Percentiles rank a stretch among this genome's conserved stretches.
phyloP scores from a whole-genome alignment of 768 basidiomycete genomes.

The Boletus bicolor region DNA sequence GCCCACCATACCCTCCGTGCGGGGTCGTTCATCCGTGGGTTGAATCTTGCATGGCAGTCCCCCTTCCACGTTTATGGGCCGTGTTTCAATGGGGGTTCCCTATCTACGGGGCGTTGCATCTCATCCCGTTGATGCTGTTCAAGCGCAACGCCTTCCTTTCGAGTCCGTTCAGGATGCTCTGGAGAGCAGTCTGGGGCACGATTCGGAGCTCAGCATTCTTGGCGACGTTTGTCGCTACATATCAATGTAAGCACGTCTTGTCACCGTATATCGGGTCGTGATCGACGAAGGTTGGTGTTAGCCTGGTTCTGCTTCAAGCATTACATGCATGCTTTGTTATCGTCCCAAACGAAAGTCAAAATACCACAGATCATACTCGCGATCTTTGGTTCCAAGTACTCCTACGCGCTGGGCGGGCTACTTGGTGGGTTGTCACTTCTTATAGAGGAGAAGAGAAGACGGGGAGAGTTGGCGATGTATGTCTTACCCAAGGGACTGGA shows the following conservation, averaged over 20 bases:
- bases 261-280: neutral
- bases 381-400: constrained; percentile 60
- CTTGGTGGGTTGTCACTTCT: constrained; percentile 75
- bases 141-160: constrained; percentile 63
- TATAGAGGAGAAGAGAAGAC: constrained; percentile 83
- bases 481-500: constrained; percentile 87
- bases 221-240: constrained; percentile 76
- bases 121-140: constrained; percentile 84
- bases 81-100: constrained; percentile 85
- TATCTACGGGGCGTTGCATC: constrained; percentile 85
- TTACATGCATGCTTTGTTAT: constrained; percentile 50
- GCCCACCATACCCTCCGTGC: constrained; percentile 57
- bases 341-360: constrained; percentile 32
- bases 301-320: constrained; percentile 68
- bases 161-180: constrained; percentile 64
- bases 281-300: constrained; percentile 21
- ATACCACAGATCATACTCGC: constrained; percentile 50
- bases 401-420: constrained; percentile 75
- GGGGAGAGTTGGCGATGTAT: constrained; percentile 91
- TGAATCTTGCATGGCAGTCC: constrained; percentile 47
- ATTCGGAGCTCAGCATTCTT: constrained; percentile 84
- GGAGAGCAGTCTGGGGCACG: constrained; percentile 67
- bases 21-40: constrained; percentile 74
- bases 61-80: constrained; percentile 59
- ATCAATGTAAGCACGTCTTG: constrained; percentile 57